Evolutionary conservation across 2,329 filamentous ascomycete genomes (phyloP).

Genomic region (Xylogone sp.): DNA sequence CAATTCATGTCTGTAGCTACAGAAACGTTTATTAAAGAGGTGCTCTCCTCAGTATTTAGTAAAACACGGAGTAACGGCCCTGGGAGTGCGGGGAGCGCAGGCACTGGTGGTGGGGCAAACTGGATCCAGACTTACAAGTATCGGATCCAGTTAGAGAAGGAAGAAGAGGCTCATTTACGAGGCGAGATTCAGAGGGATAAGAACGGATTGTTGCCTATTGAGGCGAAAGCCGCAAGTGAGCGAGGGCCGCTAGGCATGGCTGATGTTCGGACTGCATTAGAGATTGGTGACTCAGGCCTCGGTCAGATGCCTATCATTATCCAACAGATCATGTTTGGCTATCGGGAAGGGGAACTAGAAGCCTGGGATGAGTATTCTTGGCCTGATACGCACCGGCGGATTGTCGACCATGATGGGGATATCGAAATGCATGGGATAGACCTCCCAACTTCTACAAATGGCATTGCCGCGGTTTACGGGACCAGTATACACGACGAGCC

Average conservation of each 20-base stretch:
- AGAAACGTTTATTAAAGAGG: slow-evolving; percentile 65
- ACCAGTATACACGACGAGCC: slow-evolving; percentile 49
- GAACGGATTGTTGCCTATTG: slow-evolving; percentile 73
- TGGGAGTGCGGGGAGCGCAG: slow-evolving; percentile 56
- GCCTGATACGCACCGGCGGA: slow-evolving; percentile 27
- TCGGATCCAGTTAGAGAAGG: slow-evolving; percentile 66
- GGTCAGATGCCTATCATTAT: slow-evolving; percentile 74
- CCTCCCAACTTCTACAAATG: slow-evolving; percentile 27
- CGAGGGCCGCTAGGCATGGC: slow-evolving; percentile 71
- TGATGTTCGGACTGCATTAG: slow-evolving; percentile 72
- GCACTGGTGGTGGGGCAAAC: slow-evolving; percentile 60
- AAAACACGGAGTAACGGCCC: slow-evolving; percentile 63
- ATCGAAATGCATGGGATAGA: slow-evolving; percentile 28
- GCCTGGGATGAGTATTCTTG: slow-evolving; percentile 56
- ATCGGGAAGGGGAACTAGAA: slow-evolving; percentile 73
- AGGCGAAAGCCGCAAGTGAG: slow-evolving; percentile 71
- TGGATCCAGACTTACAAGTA: slow-evolving; percentile 81
- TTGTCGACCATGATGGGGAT: slow-evolving; percentile 32
- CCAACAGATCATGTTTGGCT: slow-evolving; percentile 65
- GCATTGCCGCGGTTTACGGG: slow-evolving; percentile 41
- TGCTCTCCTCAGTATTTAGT: slow-evolving; percentile 59
- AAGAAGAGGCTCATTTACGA: slow-evolving; percentile 69
- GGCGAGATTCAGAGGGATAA: slow-evolving; percentile 73
- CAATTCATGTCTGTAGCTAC: slow-evolving; percentile 62
- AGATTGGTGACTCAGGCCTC: slow-evolving; percentile 72